phyloP scores from a whole-genome alignment of 257 asterid species.

The Primulina tabacum region DNA sequence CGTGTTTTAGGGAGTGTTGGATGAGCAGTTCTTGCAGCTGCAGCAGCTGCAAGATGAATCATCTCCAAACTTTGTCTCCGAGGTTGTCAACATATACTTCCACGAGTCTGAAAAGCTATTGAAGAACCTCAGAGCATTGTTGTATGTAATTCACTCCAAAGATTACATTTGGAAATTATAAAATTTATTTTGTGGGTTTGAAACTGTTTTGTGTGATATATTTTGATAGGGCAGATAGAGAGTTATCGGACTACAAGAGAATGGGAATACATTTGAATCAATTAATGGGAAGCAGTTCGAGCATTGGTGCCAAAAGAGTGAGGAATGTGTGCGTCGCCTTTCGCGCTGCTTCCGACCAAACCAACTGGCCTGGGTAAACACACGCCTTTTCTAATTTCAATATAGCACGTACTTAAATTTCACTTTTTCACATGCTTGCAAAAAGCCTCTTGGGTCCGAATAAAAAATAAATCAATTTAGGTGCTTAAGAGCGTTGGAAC shows the following conservation, averaged over 20 bases:
- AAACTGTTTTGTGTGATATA: too few species aligned
- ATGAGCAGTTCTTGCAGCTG: conserved; percentile 85
- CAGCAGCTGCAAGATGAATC: conserved; percentile 87
- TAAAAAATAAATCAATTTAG: conserved; percentile 29
- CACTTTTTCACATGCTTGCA: too few species aligned
- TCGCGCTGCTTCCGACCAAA: conserved; percentile 72
- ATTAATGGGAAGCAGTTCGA: conserved; percentile 90
- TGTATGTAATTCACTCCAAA: conserved; percentile 33
- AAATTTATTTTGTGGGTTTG: too few species aligned
- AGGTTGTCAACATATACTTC: conserved; percentile 79
- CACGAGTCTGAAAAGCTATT: conserved; percentile 87
- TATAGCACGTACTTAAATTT: too few species aligned
- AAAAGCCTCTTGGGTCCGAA: too few species aligned
- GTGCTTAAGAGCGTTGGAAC: conserved; percentile 79
- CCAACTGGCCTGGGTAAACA: conserved; percentile 59
- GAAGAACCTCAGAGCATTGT: conserved; percentile 61
- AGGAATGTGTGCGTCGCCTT: conserved; percentile 80
- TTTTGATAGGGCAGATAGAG: conserved; percentile 51
- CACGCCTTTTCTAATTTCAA: too few species aligned
- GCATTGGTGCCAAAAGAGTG: conserved; percentile 90
- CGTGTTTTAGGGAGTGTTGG: conserved; percentile 66
- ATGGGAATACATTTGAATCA: conserved; percentile 84
- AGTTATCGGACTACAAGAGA: conserved; percentile 71
- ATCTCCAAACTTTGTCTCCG: conserved; percentile 85
- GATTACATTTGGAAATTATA: too few species aligned